Evolutionary conservation across 345 rosid species (phyloP).

Genomic region (Citrus cavaleriei): DNA sequence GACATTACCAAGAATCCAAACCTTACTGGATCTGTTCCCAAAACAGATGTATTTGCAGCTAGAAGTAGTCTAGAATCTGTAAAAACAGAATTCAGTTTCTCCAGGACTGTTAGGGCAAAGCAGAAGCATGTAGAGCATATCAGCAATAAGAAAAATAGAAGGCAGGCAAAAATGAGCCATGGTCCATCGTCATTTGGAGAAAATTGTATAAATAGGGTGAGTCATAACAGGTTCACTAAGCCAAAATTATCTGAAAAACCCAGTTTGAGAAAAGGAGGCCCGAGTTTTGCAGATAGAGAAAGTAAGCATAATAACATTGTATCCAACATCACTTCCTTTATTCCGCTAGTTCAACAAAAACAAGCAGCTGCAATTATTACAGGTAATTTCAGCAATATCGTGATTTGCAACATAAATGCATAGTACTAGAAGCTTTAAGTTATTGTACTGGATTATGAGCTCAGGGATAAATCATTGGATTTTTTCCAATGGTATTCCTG

Average conservation of each 20-base stretch:
- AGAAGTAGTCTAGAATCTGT: conserved; percentile 73
- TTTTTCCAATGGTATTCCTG: neutral
- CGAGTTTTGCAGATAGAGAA: conserved; percentile 39
- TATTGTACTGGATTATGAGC: neutral
- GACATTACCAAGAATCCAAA: conserved; percentile 44
- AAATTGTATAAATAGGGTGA: conserved; percentile 31
- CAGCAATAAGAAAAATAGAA: conserved; percentile 39
- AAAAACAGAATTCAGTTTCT: conserved; percentile 45
- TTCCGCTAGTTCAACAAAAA: conserved; percentile 85
- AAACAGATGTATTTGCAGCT: conserved; percentile 35
- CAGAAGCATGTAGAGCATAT: conserved; percentile 38
- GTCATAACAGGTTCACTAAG: conserved; percentile 47
- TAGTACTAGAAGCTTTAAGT: neutral
- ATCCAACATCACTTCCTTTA: conserved; percentile 67
- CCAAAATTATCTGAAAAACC: conserved; percentile 52
- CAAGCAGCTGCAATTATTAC: conserved; percentile 53
- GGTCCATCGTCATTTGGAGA: conserved; percentile 20
- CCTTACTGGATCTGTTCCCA: conserved; percentile 41
- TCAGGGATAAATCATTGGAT: neutral
- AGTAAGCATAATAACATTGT: conserved; percentile 69
- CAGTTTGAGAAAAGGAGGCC: conserved; percentile 40
- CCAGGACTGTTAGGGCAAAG: conserved; percentile 38
- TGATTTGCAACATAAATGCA: neutral
- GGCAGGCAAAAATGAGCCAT: conserved; percentile 43
- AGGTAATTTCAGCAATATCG: conserved; percentile 32